Conservation (phyloP, 2,329 filamentous ascomycete species). For the Fusarium bactridioides region DNA sequence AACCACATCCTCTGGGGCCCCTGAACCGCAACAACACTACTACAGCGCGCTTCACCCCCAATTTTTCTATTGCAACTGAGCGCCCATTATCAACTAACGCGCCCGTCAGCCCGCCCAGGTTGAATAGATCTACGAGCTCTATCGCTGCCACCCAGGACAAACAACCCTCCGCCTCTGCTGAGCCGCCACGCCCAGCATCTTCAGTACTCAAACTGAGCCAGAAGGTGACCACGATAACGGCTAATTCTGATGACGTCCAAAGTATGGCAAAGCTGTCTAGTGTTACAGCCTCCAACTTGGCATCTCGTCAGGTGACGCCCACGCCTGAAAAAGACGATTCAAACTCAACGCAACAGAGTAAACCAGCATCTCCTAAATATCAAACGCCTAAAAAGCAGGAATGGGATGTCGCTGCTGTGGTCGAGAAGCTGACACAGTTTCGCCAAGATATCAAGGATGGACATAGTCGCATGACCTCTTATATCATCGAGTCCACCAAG, state of each 20-base stretch:
- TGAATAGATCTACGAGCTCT: slow-evolving; percentile 32
- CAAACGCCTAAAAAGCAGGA: slow-evolving; percentile 41
- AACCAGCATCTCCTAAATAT: slow-evolving; percentile 24
- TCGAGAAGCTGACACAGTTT: slow-evolving; percentile 50
- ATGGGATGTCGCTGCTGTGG: slow-evolving; percentile 56
- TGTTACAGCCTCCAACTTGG: slow-evolving; percentile 23
- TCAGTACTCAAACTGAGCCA: background rate
- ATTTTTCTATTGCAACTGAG: slow-evolving; percentile 1
- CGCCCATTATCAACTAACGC: slow-evolving; percentile 17
- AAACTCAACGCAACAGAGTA: slow-evolving; percentile 14
- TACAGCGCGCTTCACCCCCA: slow-evolving; percentile 19
- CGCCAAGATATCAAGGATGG: slow-evolving; percentile 55
- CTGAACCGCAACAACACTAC: slow-evolving; percentile 1
- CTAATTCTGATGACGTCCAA: slow-evolving; percentile 25
- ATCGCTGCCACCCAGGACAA: slow-evolving; percentile 4
- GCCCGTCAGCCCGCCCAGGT: slow-evolving; percentile 43
- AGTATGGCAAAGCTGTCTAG: slow-evolving; percentile 37
- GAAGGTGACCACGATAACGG: slow-evolving; percentile 14
- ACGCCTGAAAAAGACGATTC: slow-evolving; percentile 20
- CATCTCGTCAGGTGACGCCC: slow-evolving; percentile 39
- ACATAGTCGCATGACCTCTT: slow-evolving; percentile 55
- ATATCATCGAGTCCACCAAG: slow-evolving; percentile 56
- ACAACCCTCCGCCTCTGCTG: background rate
- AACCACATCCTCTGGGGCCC: background rate
- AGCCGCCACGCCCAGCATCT: background rate